Conservation (phyloP, 192 early-diverging fungal genomes). For the Umbelopsis vinacea region DNA sequence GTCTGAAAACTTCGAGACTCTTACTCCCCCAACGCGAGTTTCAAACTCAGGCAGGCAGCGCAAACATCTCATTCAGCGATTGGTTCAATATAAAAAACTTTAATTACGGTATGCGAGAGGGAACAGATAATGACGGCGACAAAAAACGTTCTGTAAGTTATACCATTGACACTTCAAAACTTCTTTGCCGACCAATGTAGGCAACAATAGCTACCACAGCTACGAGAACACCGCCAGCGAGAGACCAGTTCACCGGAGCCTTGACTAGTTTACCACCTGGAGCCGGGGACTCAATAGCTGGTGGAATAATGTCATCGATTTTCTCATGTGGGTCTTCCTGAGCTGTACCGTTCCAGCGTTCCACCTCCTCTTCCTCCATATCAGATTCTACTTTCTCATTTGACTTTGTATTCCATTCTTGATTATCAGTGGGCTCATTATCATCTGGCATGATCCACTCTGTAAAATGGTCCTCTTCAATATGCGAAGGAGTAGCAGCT, state of each 20-base stretch:
- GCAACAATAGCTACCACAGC: not conserved
- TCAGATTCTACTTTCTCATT: not conserved
- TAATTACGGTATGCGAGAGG: no score
- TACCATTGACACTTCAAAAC: not conserved
- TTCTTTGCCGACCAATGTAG: not conserved
- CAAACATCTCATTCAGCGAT: slow-evolving; percentile 1
- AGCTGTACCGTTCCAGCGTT: not conserved
- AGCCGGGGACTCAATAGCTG: not conserved
- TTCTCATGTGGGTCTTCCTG: not conserved
- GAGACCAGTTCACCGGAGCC: slow-evolving; percentile 4
- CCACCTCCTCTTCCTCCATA: not conserved
- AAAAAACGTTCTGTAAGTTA: not conserved
- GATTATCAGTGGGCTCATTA: slow-evolving; percentile 6
- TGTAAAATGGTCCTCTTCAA: slow-evolving; percentile 14
- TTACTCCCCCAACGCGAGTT: slow-evolving; percentile 5
- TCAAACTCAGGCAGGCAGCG: slow-evolving; percentile 1
- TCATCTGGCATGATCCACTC: slow-evolving; percentile 16
- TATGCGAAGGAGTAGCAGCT: not conserved
- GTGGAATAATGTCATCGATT: not conserved
- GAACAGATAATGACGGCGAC: not conserved
- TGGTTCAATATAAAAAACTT: slow-evolving; percentile 2
- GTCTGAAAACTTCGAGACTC: not conserved
- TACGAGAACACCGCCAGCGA: not conserved
- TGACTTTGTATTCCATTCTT: not conserved
- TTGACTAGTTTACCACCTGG: not conserved